Evolutionary conservation across 2,329 filamentous ascomycete genomes (phyloP), one percentile per base, ranked within the genome.

Genomic region (Cladophialophora chaetospira): DNA sequence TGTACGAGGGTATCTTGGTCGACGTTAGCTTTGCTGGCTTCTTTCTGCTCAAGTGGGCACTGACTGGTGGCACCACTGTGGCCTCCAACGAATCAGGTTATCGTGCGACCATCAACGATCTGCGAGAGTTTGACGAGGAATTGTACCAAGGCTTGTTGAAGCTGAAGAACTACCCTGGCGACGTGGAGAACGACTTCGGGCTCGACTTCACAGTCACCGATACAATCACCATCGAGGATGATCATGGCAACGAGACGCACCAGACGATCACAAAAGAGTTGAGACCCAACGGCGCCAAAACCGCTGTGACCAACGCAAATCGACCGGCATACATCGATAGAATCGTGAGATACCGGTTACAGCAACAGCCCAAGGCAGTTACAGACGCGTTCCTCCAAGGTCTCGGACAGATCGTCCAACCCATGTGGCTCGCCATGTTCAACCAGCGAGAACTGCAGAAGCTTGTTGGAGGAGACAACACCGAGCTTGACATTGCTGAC

Each of bases 381-480:
- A 97, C 92, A 0, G 82, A 85, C 19, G 91, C 91, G 1, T 99
- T 99, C 71, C 81, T 99, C 5, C 85, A 85, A 54, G 94, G 94
- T 0, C 83, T 99, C 1, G 85, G 88, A 19, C 81, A 87, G 63
- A 96, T 99, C 69, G 94, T 99, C 63, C 88, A 92, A 57, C 92
- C 93, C 0, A 84, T 85, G 3, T 99, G 94, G 94, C 82, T 99
- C 3, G 91, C 88, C 67, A 97, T 99, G 94, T 99, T 99, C 79
- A 99, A 99, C 72, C 93, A 97, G 71, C 85, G 85, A 2, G 94
- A 99, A 71, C 82, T 99, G 3, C 94, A 97, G 74, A 94, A 90
- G 1, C 85, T 99, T 4, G 88, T 99, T 13, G 90, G 91, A 51
- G 94, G 94, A 40, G 91, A 96, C 66, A 87, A 86, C 25, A 87